Evolutionary conservation across 208 protist species (phyloP), one percentile per base, ranked within the genome.

Genomic region (Leishmania tropica): DNA sequence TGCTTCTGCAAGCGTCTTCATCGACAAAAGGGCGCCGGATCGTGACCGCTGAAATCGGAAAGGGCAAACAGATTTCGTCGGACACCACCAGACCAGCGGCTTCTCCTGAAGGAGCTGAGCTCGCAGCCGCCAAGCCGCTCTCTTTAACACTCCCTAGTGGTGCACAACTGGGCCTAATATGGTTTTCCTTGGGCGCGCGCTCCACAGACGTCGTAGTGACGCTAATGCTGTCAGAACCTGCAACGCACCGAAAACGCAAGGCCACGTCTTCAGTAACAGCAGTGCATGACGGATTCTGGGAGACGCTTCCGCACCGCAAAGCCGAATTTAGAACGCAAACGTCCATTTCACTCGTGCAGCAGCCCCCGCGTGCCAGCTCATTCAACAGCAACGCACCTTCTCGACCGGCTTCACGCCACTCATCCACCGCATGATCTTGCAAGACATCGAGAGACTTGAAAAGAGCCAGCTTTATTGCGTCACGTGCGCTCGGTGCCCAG

Each of bases 391-490:
- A 42, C 40, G 67, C 71, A 48, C 81, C 83, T 70, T 93, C 89
- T 42, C 21, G 70, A 24, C 85, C 83, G 8, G 68, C 75, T 15
- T 64, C 82, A 5, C 42, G 76, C 54, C 85, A 84, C 47, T 93
- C 87, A 28, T 81, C 70, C 35, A 72, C 79, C 2, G 79, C 84
- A 37, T 76, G 48, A 4, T 54, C 75, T 70, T 90, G 83, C 7
- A 93, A 68, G 24, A 80, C 48, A 24, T 54, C 79, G 6, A 90
- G 53, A 42, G 89, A 84, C 3, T 85, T 80, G 19, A 75, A 82
- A 45, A 87, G 75, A 7, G 84, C 89, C 19, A 78, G 45, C 51
- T 89, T 93, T 19, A 93, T 79, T 2, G 89, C 85, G 54, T 91
- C 84, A 15, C 85, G 87, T 17, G 76, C 84, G 28, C 54, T 83